A percentile compares a stretch with the other conserved stretches of the same genome.
Conservation (phyloP, 2,329 filamentous ascomycete genomes). For the Coniella vitis region DNA sequence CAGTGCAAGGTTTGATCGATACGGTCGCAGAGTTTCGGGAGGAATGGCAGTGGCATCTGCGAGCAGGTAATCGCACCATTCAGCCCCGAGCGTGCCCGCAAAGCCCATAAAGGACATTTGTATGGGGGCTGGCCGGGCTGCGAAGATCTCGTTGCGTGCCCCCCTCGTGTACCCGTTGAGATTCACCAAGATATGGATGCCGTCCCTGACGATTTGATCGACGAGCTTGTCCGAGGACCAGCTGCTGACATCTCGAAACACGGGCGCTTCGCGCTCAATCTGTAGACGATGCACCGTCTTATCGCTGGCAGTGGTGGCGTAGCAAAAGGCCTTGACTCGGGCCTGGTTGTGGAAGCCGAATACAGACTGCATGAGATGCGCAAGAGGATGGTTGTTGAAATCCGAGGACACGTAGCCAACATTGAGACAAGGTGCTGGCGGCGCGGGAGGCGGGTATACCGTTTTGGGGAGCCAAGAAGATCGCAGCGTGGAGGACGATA, state of each 20-base stretch:
- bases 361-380: conserved; percentile 97
- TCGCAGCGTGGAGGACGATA: conserved; percentile 82
- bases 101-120: conserved; percentile 99
- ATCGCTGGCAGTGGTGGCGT: conserved; percentile 90
- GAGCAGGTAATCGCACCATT: conserved; percentile 97
- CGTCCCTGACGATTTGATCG: conserved; percentile 76
- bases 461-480: conserved; percentile 77
- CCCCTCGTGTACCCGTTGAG: conserved; percentile 97
- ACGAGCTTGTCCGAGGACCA: conserved; percentile 84
- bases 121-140: conserved; percentile 85
- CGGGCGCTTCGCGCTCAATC: conserved; percentile 85
- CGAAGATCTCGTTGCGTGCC: conserved; percentile 95
- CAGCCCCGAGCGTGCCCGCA: conserved; percentile 87
- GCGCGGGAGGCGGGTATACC: conserved; percentile 78
- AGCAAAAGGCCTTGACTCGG: conserved; percentile 81
- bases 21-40: conserved; percentile 70
- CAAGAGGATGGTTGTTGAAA: conserved; percentile 96
- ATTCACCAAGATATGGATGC: conserved; percentile 91
- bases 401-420: conserved; percentile 96
- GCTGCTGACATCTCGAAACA: conserved; percentile 79
- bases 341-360: conserved; percentile 79
- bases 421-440: conserved; percentile 76
- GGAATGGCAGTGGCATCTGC: conserved; percentile 87
- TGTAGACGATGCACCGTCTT: conserved; percentile 82
- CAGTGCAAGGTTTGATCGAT: conserved; percentile 66